These are phyloP conservation scores for Penicillium nordicum DNA, from an alignment of 2,329 filamentous ascomycete species.

Conservation along the genomic window DNA sequence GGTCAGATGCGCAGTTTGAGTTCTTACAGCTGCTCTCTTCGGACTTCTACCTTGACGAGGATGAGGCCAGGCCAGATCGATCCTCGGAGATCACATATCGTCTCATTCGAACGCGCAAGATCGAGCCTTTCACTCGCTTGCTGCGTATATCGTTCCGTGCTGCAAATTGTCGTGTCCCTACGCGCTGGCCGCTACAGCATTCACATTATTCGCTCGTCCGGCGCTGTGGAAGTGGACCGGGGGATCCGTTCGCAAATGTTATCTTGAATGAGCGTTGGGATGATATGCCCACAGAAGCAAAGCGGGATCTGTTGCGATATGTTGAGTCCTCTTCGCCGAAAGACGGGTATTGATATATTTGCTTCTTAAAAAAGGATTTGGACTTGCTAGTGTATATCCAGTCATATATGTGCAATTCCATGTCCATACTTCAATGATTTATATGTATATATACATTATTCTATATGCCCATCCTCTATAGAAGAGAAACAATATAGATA, in stretches of 20 bases:
- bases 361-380: not conserved
- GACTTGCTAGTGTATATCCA: not conserved
- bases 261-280: constrained; percentile 35
- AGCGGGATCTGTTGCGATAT: constrained; percentile 25
- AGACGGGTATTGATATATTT: not conserved
- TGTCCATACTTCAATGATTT: not conserved
- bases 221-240: constrained; percentile 24
- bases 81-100: constrained; percentile 32
- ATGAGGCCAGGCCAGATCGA: constrained; percentile 24
- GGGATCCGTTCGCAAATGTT: constrained; percentile 36
- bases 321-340: not conserved
- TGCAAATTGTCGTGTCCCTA: constrained; percentile 31
- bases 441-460: not conserved
- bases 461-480: not conserved
- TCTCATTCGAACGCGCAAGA: constrained; percentile 36
- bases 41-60: constrained; percentile 40
- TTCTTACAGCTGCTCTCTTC: constrained; percentile 38
- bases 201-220: constrained; percentile 33
- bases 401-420: not conserved
- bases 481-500: not conserved
- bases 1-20: constrained; percentile 39
- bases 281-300: constrained; percentile 27
- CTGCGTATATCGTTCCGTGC: constrained; percentile 31
- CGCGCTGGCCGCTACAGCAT: constrained; percentile 34
- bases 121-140: constrained; percentile 32